phyloP scores from a whole-genome alignment of 108 stramenopile species.

The Halocafeteria seosinensis region DNA sequence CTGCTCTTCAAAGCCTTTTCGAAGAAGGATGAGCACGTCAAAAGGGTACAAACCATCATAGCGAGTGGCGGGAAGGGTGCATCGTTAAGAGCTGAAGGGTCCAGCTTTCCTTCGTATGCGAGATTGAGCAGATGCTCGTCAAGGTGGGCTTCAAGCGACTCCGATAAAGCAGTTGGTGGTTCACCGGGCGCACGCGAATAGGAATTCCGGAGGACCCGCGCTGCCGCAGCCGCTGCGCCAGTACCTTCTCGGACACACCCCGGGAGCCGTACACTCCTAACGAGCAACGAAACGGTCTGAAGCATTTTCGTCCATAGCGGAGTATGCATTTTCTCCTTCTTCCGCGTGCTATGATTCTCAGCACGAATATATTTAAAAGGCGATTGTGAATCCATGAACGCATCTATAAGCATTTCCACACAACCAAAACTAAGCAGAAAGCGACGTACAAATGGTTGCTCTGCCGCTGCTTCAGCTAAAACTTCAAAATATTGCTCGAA shows the following conservation, averaged over 20 bases:
- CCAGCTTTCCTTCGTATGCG: too few relatives aligned
- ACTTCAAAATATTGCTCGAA: not conserved
- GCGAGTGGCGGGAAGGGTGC: too few relatives aligned
- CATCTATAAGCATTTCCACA: not conserved
- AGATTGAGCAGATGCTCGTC: too few relatives aligned
- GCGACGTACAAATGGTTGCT: not conserved
- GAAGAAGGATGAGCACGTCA: not conserved
- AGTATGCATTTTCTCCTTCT: too few relatives aligned
- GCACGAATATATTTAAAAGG: too few relatives aligned
- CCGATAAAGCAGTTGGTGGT: too few relatives aligned
- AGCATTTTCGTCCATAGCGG: too few relatives aligned
- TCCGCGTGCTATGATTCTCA: too few relatives aligned
- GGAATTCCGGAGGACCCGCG: not conserved
- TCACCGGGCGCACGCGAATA: too few relatives aligned
- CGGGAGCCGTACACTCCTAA: not conserved
- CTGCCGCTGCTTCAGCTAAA: not conserved
- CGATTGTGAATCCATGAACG: not conserved
- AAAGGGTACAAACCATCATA: too few relatives aligned
- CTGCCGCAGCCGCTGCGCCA: not conserved
- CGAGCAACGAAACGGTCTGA: not conserved
- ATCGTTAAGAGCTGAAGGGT: too few relatives aligned
- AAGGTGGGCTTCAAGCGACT: too few relatives aligned
- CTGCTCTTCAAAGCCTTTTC: not conserved
- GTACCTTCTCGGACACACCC: not conserved
- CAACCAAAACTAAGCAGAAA: not conserved